A percentile compares a stretch with the other conserved stretches of the same genome.
These are phyloP conservation scores for Leccinum incarnatum DNA, from an alignment of 768 basidiomycete species.

Conservation along the genomic window DNA sequence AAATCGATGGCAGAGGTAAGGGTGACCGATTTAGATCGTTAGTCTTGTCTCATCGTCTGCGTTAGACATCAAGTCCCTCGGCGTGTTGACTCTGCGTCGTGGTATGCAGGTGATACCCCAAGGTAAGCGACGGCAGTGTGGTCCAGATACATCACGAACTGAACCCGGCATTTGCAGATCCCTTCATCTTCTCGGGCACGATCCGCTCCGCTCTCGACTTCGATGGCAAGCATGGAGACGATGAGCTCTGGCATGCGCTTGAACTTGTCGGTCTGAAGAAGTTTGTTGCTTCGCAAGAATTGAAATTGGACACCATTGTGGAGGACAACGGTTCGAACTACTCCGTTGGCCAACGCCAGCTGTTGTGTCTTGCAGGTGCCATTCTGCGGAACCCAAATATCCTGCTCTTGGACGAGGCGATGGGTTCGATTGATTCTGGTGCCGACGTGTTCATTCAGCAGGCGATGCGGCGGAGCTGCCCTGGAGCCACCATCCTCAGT, in stretches of 20 bases:
- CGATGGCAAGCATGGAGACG: conserved; percentile 22
- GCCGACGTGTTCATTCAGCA: conserved; percentile 69
- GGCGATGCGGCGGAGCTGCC: conserved; percentile 31
- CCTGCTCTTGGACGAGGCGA: conserved; percentile 32
- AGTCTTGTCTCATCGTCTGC: conserved; percentile 49
- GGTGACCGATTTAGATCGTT: conserved; percentile 46
- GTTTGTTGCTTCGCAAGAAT: conserved; percentile 72
- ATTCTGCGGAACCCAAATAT: conserved; percentile 32
- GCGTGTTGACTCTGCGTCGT: conserved; percentile 33
- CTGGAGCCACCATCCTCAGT: conserved; percentile 27
- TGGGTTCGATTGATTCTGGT: conserved; percentile 79
- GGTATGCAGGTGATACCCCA: conserved; percentile 32
- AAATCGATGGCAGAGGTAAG: conserved; percentile 67
- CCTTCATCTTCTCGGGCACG: conserved; percentile 33
- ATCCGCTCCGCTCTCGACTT: conserved; percentile 31
- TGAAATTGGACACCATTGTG: conserved; percentile 70
- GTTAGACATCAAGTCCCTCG: conserved; percentile 83
- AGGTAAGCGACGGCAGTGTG: conserved; percentile 10
- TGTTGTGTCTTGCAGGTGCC: conserved; percentile 55
- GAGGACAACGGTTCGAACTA: conserved; percentile 74
- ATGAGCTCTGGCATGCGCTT: conserved; percentile 40
- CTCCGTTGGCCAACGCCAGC: conserved; percentile 89
- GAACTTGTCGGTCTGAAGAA: conserved; percentile 52
- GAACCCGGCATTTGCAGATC: conserved; percentile 16
- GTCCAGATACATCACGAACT: neutral